Evolutionary conservation across 1,284 basidiomycete genomes (phyloP).

Genomic region (Rhodotorula sp.): DNA sequence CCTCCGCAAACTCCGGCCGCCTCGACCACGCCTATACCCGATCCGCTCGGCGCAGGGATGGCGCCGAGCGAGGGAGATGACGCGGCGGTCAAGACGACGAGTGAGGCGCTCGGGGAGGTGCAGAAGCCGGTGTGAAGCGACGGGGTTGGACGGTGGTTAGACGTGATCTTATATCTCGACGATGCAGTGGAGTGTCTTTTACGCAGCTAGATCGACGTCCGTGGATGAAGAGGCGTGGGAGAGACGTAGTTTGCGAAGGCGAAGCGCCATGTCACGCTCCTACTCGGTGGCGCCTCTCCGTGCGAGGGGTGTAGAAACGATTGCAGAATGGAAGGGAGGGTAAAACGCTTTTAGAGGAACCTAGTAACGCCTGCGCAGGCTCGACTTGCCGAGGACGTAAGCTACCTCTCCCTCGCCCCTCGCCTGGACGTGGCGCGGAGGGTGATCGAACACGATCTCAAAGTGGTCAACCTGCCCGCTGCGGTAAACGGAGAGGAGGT

Average conservation of each 20-base stretch:
- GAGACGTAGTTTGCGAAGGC: background rate
- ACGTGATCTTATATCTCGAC: background rate
- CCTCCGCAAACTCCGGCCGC: conserved; percentile 16
- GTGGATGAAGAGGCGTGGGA: background rate
- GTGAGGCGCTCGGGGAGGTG: conserved; percentile 8
- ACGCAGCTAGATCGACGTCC: too few species aligned
- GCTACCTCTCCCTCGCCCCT: too few species aligned
- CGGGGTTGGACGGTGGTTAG: background rate
- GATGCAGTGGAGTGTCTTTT: background rate
- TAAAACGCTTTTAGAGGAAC: too few species aligned
- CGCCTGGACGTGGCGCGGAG: too few species aligned
- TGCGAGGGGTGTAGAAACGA: background rate
- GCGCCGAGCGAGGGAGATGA: background rate
- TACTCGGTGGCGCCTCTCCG: background rate
- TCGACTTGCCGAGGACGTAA: too few species aligned
- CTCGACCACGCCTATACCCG: background rate
- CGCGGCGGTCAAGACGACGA: background rate
- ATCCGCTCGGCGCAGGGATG: background rate
- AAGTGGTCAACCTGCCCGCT: too few species aligned
- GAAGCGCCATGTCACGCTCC: background rate
- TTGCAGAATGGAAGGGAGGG: background rate
- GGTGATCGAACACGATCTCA: too few species aligned
- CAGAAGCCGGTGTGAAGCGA: background rate
- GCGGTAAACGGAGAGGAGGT: too few species aligned
- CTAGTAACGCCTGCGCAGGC: too few species aligned